Conservation (phyloP, 192 early-diverging fungal genomes). For the Linnemannia hyalina region DNA sequence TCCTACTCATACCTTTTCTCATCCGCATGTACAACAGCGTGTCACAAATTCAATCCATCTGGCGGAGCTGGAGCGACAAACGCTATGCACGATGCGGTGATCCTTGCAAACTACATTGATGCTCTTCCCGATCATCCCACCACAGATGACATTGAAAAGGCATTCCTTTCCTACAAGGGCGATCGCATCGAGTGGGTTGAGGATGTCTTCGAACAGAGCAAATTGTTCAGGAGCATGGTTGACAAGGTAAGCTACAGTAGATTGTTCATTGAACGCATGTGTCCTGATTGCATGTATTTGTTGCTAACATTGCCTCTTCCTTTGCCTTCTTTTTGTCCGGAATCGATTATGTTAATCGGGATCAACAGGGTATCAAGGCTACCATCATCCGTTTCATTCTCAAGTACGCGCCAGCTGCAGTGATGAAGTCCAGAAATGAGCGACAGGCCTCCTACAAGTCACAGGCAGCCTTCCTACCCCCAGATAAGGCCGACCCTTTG, state of each 20-base stretch:
- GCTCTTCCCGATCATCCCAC: background rate
- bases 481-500: background rate
- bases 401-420: background rate
- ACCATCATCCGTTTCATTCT: background rate
- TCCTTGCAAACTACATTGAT: constrained; percentile 8
- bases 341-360: background rate
- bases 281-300: no score
- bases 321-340: no score
- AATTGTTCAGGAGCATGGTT: background rate
- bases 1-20: no score
- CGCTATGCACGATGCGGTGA: constrained; percentile 14
- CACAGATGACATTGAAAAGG: background rate
- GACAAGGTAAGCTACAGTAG: background rate
- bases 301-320: no score
- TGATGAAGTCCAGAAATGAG: background rate
- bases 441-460: background rate
- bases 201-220: background rate
- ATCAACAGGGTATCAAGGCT: background rate
- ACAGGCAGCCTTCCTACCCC: background rate
- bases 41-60: background rate
- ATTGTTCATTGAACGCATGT: no score
- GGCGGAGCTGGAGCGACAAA: background rate
- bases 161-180: background rate
- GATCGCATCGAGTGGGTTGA: constrained; percentile 3
- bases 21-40: no score